phyloP scores from a whole-genome alignment of 768 basidiomycete species.

The Saitozyma sp. region DNA sequence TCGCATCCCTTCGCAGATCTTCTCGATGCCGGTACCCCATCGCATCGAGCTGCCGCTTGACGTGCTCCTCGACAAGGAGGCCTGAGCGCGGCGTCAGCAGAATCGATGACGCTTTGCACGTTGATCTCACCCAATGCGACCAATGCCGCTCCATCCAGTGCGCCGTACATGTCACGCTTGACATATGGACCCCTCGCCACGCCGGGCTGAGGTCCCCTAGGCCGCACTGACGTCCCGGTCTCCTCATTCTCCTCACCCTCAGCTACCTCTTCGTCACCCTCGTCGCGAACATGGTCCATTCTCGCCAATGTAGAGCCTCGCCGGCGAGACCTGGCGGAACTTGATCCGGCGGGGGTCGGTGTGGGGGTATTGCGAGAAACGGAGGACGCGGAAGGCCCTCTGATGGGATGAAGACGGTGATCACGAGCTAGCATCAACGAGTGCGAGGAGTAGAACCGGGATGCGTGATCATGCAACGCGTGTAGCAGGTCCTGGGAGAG shows the following conservation, averaged over 20 bases:
- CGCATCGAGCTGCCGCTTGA: conserved; percentile 6
- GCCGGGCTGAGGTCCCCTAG: too few relatives aligned
- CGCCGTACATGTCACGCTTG: conserved; percentile 29
- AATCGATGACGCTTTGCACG: neutral
- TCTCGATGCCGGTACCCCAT: conserved; percentile 2
- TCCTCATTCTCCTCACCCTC: conserved; percentile 16
- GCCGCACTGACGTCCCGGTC: neutral
- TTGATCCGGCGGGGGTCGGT: too few relatives aligned
- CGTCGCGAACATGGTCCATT: neutral
- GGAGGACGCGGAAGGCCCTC: too few relatives aligned
- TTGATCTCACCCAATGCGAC: conserved; percentile 29
- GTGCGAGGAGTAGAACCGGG: neutral
- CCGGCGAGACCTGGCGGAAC: too few relatives aligned
- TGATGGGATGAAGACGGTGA: too few relatives aligned
- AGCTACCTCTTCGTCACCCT: conserved; percentile 21
- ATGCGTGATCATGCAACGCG: conserved; percentile 13
- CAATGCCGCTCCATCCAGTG: conserved; percentile 34
- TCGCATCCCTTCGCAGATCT: neutral
- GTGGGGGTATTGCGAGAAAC: too few relatives aligned
- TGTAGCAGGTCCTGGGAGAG: conserved; percentile 19
- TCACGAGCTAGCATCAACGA: neutral
- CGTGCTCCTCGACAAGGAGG: conserved; percentile 6
- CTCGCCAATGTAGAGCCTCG: too few relatives aligned
- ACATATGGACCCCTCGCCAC: conserved; percentile 2
- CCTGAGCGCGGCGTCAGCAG: conserved; percentile 1